These are phyloP conservation scores for Mrakia blollopis DNA, from an alignment of 768 basidiomycete species.

Conservation along the genomic window DNA sequence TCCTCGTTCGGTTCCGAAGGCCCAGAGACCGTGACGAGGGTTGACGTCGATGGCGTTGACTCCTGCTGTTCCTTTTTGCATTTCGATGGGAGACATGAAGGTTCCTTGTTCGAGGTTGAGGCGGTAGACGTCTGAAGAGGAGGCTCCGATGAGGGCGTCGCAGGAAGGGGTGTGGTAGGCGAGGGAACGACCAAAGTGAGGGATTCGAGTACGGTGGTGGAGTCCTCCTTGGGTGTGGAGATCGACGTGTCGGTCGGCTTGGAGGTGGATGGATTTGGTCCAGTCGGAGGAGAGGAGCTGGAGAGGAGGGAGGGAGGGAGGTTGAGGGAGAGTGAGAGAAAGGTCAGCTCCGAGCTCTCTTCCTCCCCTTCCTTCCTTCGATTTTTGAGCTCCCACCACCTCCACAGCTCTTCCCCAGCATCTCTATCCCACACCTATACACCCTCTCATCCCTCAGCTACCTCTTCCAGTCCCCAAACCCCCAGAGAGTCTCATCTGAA, in stretches of 20 bases:
- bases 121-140: slow-evolving; percentile 82
- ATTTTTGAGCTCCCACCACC: not conserved
- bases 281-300: slow-evolving; percentile 95
- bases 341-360: slow-evolving; percentile 1
- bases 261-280: slow-evolving; percentile 96
- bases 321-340: not conserved
- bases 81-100: slow-evolving; percentile 65
- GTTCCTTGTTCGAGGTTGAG: slow-evolving; percentile 93
- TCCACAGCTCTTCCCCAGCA: not conserved
- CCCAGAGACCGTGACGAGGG: slow-evolving; percentile 80
- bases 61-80: slow-evolving; percentile 48
- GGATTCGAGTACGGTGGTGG: slow-evolving; percentile 89
- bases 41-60: slow-evolving; percentile 92
- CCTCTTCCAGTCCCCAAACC: not conserved
- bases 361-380: not conserved
- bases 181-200: slow-evolving; percentile 83
- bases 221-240: slow-evolving; percentile 90
- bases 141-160: slow-evolving; percentile 76
- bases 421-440: not conserved
- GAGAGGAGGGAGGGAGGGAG: not conserved
- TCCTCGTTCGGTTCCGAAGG: slow-evolving; percentile 76
- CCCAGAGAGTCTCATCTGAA: slow-evolving; percentile 42
- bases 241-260: slow-evolving; percentile 89
- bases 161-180: slow-evolving; percentile 93
- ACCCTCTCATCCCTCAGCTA: too few species aligned